Evolutionary conservation across 352 stramenopile genomes (phyloP).

Genomic region (Pythium volutum): DNA sequence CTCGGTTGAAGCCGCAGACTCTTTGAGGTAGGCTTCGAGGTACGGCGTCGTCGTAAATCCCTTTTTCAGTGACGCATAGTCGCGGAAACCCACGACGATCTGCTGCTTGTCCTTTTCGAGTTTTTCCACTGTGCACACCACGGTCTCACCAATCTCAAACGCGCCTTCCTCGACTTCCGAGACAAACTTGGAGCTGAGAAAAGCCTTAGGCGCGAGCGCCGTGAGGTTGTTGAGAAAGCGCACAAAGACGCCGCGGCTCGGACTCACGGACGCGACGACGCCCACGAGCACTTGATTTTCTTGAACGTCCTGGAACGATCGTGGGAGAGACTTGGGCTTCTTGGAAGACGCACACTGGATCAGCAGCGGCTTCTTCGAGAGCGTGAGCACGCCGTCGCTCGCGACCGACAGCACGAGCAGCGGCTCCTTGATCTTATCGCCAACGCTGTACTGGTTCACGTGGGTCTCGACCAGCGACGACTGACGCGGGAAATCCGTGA

Average conservation of each 20-base stretch:
- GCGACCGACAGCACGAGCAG: slow-evolving; percentile 71
- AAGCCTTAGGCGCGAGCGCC: slow-evolving; percentile 74
- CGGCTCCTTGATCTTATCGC: slow-evolving; percentile 51
- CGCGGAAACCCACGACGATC: slow-evolving; percentile 75
- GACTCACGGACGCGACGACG: slow-evolving; percentile 77
- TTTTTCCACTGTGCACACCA: slow-evolving; percentile 79
- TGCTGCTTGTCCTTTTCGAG: slow-evolving; percentile 72
- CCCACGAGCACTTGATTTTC: slow-evolving; percentile 64
- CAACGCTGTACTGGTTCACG: slow-evolving; percentile 45
- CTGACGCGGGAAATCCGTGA: slow-evolving; percentile 82
- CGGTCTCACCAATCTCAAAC: slow-evolving; percentile 86
- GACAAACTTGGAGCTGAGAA: slow-evolving; percentile 74
- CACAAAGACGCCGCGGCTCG: slow-evolving; percentile 79
- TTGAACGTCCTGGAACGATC: slow-evolving; percentile 57
- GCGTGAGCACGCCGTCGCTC: slow-evolving; percentile 62
- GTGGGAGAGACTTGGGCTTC: slow-evolving; percentile 36
- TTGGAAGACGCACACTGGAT: slow-evolving; percentile 38
- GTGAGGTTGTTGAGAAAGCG: slow-evolving; percentile 88
- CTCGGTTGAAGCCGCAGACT: slow-evolving; percentile 23
- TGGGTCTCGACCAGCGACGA: slow-evolving; percentile 73
- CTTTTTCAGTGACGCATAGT: slow-evolving; percentile 32
- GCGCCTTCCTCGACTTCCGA: slow-evolving; percentile 60
- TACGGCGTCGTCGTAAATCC: slow-evolving; percentile 28
- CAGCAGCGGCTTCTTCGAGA: slow-evolving; percentile 84
- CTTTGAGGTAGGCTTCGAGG: slow-evolving; percentile 55